Evolutionary conservation across 2,329 filamentous ascomycete species (phyloP).

Genomic region (Shiraia sp.): DNA sequence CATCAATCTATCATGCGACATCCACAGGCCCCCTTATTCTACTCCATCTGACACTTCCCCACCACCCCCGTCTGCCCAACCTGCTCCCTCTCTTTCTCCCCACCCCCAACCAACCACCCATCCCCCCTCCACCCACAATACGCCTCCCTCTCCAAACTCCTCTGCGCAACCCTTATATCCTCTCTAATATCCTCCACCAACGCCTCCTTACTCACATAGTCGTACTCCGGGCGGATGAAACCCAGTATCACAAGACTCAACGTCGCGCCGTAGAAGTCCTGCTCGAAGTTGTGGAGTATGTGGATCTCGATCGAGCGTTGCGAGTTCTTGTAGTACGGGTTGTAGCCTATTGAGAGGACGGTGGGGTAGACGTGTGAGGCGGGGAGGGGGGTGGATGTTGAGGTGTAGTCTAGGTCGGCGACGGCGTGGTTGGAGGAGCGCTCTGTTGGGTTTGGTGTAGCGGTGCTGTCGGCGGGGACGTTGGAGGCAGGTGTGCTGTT

Average conservation of each 20-base stretch:
- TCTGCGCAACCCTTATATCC: conserved; percentile 81
- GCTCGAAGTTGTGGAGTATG: conserved; percentile 74
- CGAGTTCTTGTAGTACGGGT: conserved; percentile 95
- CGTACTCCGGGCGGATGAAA: conserved; percentile 85
- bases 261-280: conserved; percentile 82
- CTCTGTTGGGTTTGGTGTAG: conserved; percentile 12
- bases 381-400: conserved; percentile 17
- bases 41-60: conserved; percentile 17
- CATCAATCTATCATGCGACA: conserved; percentile 12
- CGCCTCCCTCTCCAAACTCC: conserved; percentile 68
- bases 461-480: conserved; percentile 20
- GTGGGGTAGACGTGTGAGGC: conserved; percentile 30
- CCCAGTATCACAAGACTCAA: conserved; percentile 82
- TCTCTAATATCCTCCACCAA: conserved; percentile 85
- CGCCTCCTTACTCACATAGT: conserved; percentile 83
- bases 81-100: conserved; percentile 8
- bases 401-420: conserved; percentile 28
- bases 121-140: conserved; percentile 61
- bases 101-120: conserved; percentile 41
- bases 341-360: conserved; percentile 68
- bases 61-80: conserved; percentile 16
- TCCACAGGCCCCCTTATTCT: neutral
- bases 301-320: conserved; percentile 88
- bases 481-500: conserved; percentile 36
- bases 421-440: conserved; percentile 34